Percentiles rank a stretch among this genome's conserved stretches.
These are phyloP conservation scores for Aspergillus eucalypticola DNA, from an alignment of 2,329 filamentous ascomycete genomes.

Conservation along the genomic window DNA sequence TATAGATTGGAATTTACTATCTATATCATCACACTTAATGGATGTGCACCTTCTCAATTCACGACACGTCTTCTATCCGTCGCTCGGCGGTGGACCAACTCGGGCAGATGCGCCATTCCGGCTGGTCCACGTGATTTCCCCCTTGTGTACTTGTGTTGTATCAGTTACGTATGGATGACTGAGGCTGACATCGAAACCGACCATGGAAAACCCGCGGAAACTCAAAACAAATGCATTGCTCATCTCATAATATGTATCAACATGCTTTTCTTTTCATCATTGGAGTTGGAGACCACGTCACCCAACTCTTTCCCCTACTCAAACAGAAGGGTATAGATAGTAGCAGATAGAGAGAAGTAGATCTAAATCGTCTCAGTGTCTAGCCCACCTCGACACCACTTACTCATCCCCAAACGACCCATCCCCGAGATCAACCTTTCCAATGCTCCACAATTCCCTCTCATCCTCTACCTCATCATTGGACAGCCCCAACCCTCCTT, in stretches of 20 bases:
- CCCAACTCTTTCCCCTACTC: not conserved
- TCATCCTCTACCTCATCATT: slow-evolving; percentile 94
- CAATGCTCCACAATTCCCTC: slow-evolving; percentile 92
- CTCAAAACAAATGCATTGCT: slow-evolving; percentile 2
- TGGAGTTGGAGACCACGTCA: not conserved
- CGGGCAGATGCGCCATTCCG: not conserved
- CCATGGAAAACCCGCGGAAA: not conserved
- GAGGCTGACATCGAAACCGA: no score
- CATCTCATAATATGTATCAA: not conserved
- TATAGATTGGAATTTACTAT: no score
- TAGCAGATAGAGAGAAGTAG: not conserved
- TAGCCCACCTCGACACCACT: slow-evolving; percentile 16
- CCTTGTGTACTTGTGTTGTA: no score
- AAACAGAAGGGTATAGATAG: slow-evolving; percentile 24
- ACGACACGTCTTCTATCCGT: not conserved
- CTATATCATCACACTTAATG: no score
- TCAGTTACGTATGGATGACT: not conserved
- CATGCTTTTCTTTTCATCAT: slow-evolving; percentile 4
- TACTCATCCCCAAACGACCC: slow-evolving; percentile 38
- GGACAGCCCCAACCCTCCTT: slow-evolving; percentile 78
- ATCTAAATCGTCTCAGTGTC: slow-evolving; percentile 22
- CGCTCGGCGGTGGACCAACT: not conserved
- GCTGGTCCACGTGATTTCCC: not conserved
- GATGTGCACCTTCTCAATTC: not conserved
- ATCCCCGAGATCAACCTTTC: slow-evolving; percentile 79